A percentile compares a stretch with the other conserved stretches of the same genome.
Conservation (phyloP, 257 asterid genomes). For the Ballota nigra region DNA sequence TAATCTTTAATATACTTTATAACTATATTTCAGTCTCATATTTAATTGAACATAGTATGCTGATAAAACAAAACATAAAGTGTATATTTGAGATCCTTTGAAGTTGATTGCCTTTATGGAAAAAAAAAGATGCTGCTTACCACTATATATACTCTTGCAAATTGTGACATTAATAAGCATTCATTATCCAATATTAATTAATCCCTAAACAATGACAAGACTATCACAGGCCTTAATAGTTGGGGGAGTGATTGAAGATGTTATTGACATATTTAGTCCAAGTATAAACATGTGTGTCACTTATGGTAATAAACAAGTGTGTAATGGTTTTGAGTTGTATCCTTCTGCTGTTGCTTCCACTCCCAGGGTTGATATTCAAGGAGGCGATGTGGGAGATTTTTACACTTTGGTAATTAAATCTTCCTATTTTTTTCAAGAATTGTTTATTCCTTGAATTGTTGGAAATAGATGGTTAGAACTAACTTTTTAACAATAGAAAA, state of each 20-base stretch:
- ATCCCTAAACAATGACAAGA: constrained; percentile 27
- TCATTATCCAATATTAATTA: too few species aligned
- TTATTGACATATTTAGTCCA: constrained; percentile 52
- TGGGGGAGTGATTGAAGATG: constrained; percentile 76
- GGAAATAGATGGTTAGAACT: too few species aligned
- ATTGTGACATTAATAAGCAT: too few species aligned
- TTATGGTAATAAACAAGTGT: constrained; percentile 49
- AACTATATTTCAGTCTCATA: too few species aligned
- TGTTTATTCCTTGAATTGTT: neutral
- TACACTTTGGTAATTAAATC: constrained; percentile 49
- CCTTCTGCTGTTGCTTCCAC: constrained; percentile 57
- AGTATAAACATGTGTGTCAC: constrained; percentile 34
- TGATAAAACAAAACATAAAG: too few species aligned
- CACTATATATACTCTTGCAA: neutral
- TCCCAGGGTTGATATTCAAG: constrained; percentile 55
- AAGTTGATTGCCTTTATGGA: neutral
- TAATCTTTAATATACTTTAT: too few species aligned
- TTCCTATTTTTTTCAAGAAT: neutral
- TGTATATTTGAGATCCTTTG: too few species aligned
- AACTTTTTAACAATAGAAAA: too few species aligned
- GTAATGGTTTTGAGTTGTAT: constrained; percentile 62
- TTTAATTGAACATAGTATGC: too few species aligned
- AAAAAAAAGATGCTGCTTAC: neutral
- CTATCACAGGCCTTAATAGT: constrained; percentile 47
- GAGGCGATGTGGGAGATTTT: constrained; percentile 57